These are phyloP conservation scores for Termitomyces sp. DNA, from an alignment of 768 basidiomycete genomes.

Conservation along the genomic window DNA sequence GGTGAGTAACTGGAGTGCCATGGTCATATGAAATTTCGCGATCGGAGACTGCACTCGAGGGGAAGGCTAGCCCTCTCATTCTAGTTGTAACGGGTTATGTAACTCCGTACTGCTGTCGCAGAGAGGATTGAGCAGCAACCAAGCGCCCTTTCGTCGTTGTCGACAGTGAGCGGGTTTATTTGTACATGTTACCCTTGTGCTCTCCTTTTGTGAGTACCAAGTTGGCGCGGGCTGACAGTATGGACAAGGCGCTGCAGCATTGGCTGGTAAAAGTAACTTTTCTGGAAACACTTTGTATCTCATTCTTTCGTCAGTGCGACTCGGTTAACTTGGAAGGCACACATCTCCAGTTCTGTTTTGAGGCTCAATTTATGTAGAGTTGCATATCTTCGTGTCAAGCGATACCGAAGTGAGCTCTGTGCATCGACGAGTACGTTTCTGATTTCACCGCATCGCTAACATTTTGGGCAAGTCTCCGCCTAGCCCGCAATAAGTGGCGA, in stretches of 20 bases:
- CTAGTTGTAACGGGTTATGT: neutral
- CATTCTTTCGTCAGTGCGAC: neutral
- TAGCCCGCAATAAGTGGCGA: neutral
- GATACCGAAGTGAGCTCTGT: neutral
- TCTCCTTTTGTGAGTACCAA: neutral
- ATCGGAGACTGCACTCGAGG: slow-evolving; percentile 39
- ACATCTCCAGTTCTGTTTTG: neutral
- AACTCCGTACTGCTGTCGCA: slow-evolving; percentile 4
- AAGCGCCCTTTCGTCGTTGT: slow-evolving; percentile 31
- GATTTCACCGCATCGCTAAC: neutral
- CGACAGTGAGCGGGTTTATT: slow-evolving; percentile 37
- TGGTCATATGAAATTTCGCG: slow-evolving; percentile 56
- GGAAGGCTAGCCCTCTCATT: slow-evolving; percentile 65
- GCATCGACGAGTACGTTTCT: neutral
- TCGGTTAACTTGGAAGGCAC: neutral
- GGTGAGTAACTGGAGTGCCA: slow-evolving; percentile 52
- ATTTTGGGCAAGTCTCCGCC: neutral
- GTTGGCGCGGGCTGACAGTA: neutral
- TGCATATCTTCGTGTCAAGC: neutral
- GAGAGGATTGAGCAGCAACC: slow-evolving; percentile 11
- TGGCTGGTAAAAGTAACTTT: neutral
- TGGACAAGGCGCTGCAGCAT: neutral
- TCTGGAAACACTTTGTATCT: neutral
- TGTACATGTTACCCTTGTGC: slow-evolving; percentile 25
- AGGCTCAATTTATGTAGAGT: neutral